Conservation (phyloP, 1,139 yeast genomes). For the Scheffersomyces titani region DNA sequence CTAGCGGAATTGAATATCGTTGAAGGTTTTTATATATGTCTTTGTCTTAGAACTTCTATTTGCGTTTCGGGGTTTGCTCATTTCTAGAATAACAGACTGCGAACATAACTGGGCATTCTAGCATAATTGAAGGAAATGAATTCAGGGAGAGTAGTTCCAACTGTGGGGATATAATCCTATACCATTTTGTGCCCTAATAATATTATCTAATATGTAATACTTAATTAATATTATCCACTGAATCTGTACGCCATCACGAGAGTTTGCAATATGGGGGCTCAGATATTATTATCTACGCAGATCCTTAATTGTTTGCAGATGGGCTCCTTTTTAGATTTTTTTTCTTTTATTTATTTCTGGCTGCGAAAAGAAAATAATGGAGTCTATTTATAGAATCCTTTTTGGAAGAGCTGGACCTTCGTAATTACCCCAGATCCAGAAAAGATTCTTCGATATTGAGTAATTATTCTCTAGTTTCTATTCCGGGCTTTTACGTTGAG, state of each 20-base stretch:
- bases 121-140: too few species aligned
- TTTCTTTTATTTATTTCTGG: background rate
- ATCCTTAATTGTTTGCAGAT: background rate
- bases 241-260: background rate
- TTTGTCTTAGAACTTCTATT: too few species aligned
- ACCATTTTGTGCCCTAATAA: background rate
- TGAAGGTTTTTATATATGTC: too few species aligned
- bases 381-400: background rate
- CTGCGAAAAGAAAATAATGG: background rate
- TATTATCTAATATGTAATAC: background rate
- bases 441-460: background rate
- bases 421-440: background rate
- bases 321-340: background rate
- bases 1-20: too few species aligned
- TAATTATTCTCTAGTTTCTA: background rate
- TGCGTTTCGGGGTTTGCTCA: too few species aligned
- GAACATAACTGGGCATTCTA: background rate
- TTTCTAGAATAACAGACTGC: background rate
- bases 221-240: background rate
- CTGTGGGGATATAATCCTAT: background rate
- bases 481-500: background rate
- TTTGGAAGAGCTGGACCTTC: too few species aligned
- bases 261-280: background rate
- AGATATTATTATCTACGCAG: background rate
- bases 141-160: background rate